These are phyloP conservation scores for Theileria sp. DNA, from an alignment of 169 alveolate species.

Conservation along the genomic window DNA sequence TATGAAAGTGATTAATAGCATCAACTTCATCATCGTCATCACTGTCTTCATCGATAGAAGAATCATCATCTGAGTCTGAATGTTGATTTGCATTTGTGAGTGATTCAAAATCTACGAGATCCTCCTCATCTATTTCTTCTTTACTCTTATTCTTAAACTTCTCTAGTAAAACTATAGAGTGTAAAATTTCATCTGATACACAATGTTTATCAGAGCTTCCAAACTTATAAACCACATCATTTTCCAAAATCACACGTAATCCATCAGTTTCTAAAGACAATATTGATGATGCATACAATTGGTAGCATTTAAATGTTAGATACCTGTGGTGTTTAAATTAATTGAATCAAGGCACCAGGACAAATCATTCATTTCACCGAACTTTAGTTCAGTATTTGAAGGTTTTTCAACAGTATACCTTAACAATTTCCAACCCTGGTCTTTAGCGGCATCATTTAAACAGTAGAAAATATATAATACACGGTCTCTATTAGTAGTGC, in stretches of 20 bases:
- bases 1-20: conserved; percentile 33
- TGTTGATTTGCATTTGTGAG: conserved; percentile 16
- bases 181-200: not conserved
- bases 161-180: conserved; percentile 22
- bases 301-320: not conserved
- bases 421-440: conserved; percentile 37
- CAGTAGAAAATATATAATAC: conserved; percentile 43
- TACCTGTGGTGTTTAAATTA: not conserved
- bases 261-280: not conserved
- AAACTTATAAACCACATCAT: conserved; percentile 8
- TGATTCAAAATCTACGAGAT: conserved; percentile 38
- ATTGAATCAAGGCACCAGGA: not conserved
- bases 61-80: not conserved
- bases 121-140: conserved; percentile 62
- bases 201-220: not conserved
- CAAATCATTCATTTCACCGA: not conserved
- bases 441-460: conserved; percentile 20
- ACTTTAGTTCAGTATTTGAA: not conserved
- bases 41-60: not conserved
- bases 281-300: not conserved
- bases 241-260: not conserved
- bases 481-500: conserved; percentile 9
- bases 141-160: conserved; percentile 36
- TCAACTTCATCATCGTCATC: conserved; percentile 23
- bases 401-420: conserved; percentile 17